These are phyloP conservation scores for Saksenaea vasiformis DNA, from an alignment of 371 early-diverging fungal species.

Conservation along the genomic window DNA sequence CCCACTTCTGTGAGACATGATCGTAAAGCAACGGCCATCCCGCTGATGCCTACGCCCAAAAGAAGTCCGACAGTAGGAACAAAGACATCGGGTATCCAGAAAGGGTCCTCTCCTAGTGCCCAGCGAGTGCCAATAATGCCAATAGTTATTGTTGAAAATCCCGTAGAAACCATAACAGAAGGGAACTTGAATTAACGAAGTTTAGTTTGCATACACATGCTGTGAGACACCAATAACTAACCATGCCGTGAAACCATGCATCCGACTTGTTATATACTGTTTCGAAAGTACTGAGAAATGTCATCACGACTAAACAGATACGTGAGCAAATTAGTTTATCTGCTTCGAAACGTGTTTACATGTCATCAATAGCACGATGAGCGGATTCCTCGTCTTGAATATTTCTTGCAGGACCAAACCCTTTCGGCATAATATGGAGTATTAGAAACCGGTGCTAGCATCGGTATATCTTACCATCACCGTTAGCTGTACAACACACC, in stretches of 20 bases:
- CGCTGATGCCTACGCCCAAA: conserved; percentile 79
- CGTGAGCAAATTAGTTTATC: neutral
- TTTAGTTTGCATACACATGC: neutral
- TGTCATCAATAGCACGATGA: conserved; percentile 55
- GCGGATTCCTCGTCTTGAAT: conserved; percentile 54
- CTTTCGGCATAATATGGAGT: conserved; percentile 15
- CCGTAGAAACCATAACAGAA: conserved; percentile 47
- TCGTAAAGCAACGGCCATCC: conserved; percentile 73
- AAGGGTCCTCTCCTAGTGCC: conserved; percentile 72
- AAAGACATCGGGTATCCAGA: conserved; percentile 73
- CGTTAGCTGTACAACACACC: conserved; percentile 62
- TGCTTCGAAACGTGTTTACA: conserved; percentile 32
- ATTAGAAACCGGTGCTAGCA: neutral
- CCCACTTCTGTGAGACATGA: conserved; percentile 45
- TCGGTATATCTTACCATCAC: conserved; percentile 49
- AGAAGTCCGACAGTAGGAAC: conserved; percentile 87
- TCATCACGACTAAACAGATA: conserved; percentile 32
- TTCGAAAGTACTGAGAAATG: conserved; percentile 50
- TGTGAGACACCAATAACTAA: conserved; percentile 6
- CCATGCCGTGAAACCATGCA: conserved; percentile 53
- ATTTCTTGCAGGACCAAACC: conserved; percentile 62
- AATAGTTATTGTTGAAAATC: conserved; percentile 42
- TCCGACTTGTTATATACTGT: conserved; percentile 57
- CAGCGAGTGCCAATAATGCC: conserved; percentile 63
- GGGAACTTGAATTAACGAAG: conserved; percentile 27